A percentile compares a stretch with the other conserved stretches of the same genome.
phyloP scores from a whole-genome alignment of 805 yeast genomes.

The Sungouiella blattae region DNA sequence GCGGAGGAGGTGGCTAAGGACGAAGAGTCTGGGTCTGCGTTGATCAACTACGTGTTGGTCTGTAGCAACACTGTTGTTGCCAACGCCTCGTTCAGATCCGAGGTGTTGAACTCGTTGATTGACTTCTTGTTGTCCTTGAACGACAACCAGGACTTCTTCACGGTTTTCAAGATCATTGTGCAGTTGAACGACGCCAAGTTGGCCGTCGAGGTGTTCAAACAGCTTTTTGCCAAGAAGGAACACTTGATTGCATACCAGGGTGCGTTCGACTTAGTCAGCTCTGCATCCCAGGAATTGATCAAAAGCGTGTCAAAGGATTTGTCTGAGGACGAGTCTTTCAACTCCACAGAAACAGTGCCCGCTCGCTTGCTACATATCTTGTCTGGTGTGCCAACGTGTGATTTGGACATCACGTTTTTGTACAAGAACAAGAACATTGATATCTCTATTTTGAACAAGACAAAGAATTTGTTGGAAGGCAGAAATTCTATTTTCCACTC shows the following conservation, averaged over 20 bases:
- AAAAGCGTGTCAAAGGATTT: conserved; percentile 48
- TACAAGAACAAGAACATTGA: conserved; percentile 87
- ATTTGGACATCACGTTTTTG: conserved; percentile 83
- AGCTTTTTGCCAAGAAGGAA: conserved; percentile 50
- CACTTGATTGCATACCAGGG: conserved; percentile 78
- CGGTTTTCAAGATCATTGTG: conserved; percentile 80
- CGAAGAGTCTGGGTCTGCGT: conserved; percentile 51
- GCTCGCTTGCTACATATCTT: conserved; percentile 63
- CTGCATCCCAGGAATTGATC: conserved; percentile 87
- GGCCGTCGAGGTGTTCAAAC: conserved; percentile 66
- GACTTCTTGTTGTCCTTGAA: conserved; percentile 52
- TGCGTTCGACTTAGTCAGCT: conserved; percentile 88
- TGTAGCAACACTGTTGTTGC: conserved; percentile 58
- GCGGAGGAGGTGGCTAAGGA: conserved; percentile 32
- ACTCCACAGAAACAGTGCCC: conserved; percentile 19
- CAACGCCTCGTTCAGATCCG: conserved; percentile 13
- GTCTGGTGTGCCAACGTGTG: conserved; percentile 92
- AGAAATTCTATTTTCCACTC: conserved; percentile 92
- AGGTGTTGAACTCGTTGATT: conserved; percentile 50
- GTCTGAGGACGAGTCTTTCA: conserved; percentile 25
- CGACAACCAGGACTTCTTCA: conserved; percentile 70
- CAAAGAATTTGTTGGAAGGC: conserved; percentile 81
- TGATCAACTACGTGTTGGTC: conserved; percentile 72
- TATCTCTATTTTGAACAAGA: conserved; percentile 70
- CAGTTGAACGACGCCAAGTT: conserved; percentile 75